These are phyloP conservation scores for Dalechampia spathulata DNA, from an alignment of 441 rosid genomes.

Conservation along the genomic window DNA sequence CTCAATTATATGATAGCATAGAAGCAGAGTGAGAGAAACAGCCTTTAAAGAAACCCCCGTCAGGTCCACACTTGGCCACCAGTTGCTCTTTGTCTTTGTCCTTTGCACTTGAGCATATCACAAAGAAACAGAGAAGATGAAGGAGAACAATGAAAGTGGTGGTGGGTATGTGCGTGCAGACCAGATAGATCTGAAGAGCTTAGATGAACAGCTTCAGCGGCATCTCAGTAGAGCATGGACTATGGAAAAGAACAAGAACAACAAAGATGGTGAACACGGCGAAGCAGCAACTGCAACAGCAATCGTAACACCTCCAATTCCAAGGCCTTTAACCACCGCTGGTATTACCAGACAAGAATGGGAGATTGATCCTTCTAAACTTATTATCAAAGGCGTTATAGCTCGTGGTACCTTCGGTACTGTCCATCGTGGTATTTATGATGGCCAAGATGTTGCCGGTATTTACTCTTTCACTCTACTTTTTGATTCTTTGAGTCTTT, in stretches of 20 bases:
- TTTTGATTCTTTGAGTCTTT: neutral
- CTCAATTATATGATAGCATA: too few species aligned
- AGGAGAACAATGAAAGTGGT: slow-evolving; percentile 64
- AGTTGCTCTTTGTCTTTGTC: too few species aligned
- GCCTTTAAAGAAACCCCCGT: too few species aligned
- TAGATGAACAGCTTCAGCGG: slow-evolving; percentile 90
- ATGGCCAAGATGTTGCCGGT: slow-evolving; percentile 83
- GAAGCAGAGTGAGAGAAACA: too few species aligned
- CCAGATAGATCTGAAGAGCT: slow-evolving; percentile 92
- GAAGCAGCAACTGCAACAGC: slow-evolving; percentile 33
- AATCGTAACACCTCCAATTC: slow-evolving; percentile 45
- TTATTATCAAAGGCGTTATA: slow-evolving; percentile 62
- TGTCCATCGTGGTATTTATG: slow-evolving; percentile 85
- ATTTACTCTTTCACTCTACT: neutral
- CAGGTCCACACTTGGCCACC: too few species aligned
- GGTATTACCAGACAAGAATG: slow-evolving; percentile 40
- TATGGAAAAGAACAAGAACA: slow-evolving; percentile 50
- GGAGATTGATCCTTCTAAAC: slow-evolving; percentile 87
- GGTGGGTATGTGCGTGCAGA: slow-evolving; percentile 90
- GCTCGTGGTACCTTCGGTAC: slow-evolving; percentile 92
- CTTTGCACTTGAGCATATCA: too few species aligned
- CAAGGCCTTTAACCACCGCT: slow-evolving; percentile 10
- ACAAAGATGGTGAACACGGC: slow-evolving; percentile 38
- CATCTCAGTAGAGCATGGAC: slow-evolving; percentile 69
- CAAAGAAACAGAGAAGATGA: slow-evolving; percentile 35